phyloP scores from a whole-genome alignment of 2,329 filamentous ascomycete species.

The Fusarium palustre region DNA sequence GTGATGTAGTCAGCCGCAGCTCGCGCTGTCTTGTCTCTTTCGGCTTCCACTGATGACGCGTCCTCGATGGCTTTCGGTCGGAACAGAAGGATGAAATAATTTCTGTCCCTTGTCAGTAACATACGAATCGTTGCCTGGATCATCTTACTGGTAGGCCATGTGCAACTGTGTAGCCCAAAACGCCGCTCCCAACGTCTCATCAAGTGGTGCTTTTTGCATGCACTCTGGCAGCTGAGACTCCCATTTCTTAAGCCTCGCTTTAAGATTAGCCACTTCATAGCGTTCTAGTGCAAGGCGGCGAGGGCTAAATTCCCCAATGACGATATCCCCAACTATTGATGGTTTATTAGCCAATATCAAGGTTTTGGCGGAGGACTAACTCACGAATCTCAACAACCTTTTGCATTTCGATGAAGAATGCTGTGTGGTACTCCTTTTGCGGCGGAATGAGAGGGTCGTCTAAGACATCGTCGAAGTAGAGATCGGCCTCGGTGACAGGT shows the following conservation, averaged over 20 bases:
- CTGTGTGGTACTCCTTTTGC: conserved; percentile 27
- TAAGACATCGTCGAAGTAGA: conserved; percentile 20
- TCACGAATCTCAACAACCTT: conserved; percentile 26
- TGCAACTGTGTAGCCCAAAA: conserved; percentile 38
- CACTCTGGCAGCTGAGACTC: conserved; percentile 8
- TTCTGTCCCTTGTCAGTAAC: not conserved
- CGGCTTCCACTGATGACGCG: not conserved
- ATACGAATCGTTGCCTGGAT: fast-evolving
- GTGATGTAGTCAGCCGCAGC: conserved; percentile 37
- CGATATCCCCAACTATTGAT: conserved; percentile 29
- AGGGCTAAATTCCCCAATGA: conserved; percentile 39
- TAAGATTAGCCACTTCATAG: not conserved
- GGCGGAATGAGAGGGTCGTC: not conserved
- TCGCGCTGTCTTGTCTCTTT: conserved; percentile 13
- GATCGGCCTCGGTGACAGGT: conserved; percentile 11
- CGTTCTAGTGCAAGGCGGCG: conserved; percentile 1
- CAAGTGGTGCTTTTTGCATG: conserved; percentile 9
- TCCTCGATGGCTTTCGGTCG: conserved; percentile 14
- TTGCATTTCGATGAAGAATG: conserved; percentile 26
- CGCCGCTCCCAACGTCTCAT: conserved; percentile 10
- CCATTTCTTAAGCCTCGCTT: conserved; percentile 21
- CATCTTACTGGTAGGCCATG: conserved; percentile 34
- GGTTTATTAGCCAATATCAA: fast-evolving
- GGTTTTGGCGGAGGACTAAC: fast-evolving
- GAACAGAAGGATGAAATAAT: conserved; percentile 30